These are phyloP conservation scores for Blepharisma stoltei DNA, from an alignment of 73 alveolate genomes.

Conservation along the genomic window DNA sequence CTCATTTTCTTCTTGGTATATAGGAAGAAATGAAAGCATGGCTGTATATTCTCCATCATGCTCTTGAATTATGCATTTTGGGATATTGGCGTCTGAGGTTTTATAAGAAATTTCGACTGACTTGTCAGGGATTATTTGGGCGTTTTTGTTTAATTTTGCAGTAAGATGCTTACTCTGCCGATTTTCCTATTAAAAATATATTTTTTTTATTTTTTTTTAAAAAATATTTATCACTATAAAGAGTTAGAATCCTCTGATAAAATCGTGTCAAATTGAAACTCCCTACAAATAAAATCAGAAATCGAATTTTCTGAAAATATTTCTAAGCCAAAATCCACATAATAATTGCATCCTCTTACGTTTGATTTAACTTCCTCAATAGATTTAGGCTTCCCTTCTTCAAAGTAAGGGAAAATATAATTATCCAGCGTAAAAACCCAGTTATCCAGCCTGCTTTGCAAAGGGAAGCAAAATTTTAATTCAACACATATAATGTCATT, in stretches of 20 bases:
- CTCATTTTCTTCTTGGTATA: not conserved
- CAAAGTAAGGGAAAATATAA: not conserved
- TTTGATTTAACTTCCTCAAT: not conserved
- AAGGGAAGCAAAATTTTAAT: not conserved
- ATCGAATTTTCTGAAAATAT: not conserved
- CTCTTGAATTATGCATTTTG: slow-evolving; percentile 22
- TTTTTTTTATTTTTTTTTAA: too few relatives aligned
- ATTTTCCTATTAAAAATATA: too few relatives aligned
- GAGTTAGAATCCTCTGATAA: not conserved
- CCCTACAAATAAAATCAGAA: not conserved
- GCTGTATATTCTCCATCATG: not conserved
- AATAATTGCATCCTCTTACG: not conserved
- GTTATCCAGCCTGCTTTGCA: not conserved
- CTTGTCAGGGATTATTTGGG: not conserved
- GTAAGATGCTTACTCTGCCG: not conserved
- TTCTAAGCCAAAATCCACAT: not conserved
- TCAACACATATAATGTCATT: not conserved
- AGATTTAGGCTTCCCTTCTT: not conserved
- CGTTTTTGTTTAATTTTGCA: not conserved
- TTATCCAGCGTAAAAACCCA: not conserved
- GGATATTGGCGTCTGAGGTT: not conserved
- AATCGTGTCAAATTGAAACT: not conserved
- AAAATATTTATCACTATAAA: too few relatives aligned
- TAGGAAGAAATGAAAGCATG: not conserved
- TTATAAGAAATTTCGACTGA: not conserved